Percentiles rank a stretch among this genome's conserved stretches.
phyloP scores from a whole-genome alignment of 2,329 filamentous ascomycete genomes.

The Biscogniauxia marginata region DNA sequence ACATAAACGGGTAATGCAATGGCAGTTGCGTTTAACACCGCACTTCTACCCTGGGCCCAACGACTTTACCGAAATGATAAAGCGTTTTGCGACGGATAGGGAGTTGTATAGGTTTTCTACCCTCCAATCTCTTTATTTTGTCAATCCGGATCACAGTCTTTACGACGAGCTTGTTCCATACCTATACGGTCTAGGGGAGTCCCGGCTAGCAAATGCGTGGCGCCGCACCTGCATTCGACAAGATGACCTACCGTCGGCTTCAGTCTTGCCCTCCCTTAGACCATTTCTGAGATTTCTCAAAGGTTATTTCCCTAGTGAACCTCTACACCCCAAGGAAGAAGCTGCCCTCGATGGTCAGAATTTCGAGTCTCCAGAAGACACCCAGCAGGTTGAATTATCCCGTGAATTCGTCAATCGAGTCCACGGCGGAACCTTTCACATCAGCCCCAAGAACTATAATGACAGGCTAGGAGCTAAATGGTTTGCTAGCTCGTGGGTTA shows the following conservation, averaged over 20 bases:
- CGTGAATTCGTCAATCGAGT: conserved; percentile 38
- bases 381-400: conserved; percentile 22
- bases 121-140: conserved; percentile 46
- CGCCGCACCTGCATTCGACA: conserved; percentile 40
- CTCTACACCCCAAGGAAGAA: conserved; percentile 39
- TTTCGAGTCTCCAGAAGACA: conserved; percentile 8
- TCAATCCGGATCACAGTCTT: conserved; percentile 41
- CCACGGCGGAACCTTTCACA: conserved; percentile 39
- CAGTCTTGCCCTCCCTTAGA: conserved; percentile 35
- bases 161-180: conserved; percentile 54
- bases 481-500: conserved; percentile 72
- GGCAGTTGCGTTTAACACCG: conserved; percentile 47
- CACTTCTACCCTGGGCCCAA: conserved; percentile 42
- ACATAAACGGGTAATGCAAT: conserved; percentile 40
- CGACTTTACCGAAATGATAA: conserved; percentile 42
- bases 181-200: conserved; percentile 47
- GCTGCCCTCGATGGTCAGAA: conserved; percentile 11
- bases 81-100: conserved; percentile 39
- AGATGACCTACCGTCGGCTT: conserved; percentile 41
- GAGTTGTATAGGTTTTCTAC: conserved; percentile 38
- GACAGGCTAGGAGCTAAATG: conserved; percentile 75
- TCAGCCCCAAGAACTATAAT: conserved; percentile 51
- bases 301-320: conserved; percentile 44
- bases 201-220: conserved; percentile 47
- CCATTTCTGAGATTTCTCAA: conserved; percentile 49